Conservation (phyloP, 805 yeast genomes). For the Wickerhamomyces silvicola region DNA sequence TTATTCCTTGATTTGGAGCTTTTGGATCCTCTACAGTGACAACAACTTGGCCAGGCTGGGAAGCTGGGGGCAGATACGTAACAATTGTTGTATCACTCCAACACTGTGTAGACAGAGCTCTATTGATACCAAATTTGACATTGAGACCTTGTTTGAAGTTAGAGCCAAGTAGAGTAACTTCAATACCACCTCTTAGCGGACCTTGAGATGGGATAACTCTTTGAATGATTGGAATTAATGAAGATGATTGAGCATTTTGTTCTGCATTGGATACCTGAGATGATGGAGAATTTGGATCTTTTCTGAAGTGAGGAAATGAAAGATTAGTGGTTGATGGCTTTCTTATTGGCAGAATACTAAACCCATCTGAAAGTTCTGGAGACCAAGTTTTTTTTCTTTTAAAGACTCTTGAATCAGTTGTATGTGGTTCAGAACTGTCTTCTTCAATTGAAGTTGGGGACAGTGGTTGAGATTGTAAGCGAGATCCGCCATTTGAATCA, state of each 20-base stretch:
- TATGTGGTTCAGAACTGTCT: constrained; percentile 47
- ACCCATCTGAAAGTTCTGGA: constrained; percentile 26
- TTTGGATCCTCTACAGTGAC: constrained; percentile 69
- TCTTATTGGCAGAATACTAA: constrained; percentile 31
- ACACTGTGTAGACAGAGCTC: constrained; percentile 81
- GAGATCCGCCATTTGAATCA: constrained; percentile 15
- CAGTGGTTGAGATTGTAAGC: constrained; percentile 28
- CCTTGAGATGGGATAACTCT: constrained; percentile 94
- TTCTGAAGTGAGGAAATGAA: constrained; percentile 35
- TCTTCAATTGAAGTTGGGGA: constrained; percentile 62
- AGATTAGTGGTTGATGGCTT: constrained; percentile 28
- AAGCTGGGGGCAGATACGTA: constrained; percentile 88
- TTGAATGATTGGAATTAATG: constrained; percentile 40
- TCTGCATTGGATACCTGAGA: constrained; percentile 3
- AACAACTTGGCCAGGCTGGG: constrained; percentile 83
- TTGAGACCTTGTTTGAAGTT: constrained; percentile 77
- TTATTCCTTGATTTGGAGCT: constrained; percentile 7
- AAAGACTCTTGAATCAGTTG: constrained; percentile 31
- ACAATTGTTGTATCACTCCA: constrained; percentile 96
- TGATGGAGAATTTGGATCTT: constrained; percentile 37
- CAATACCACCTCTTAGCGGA: constrained; percentile 93
- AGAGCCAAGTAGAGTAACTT: constrained; percentile 82
- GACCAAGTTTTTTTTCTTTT: constrained; percentile 42
- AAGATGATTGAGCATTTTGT: constrained; percentile 6
- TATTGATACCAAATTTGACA: constrained; percentile 81